Evolutionary conservation across 2,329 filamentous ascomycete genomes (phyloP).

Genomic region (Chaetomium globosum): DNA sequence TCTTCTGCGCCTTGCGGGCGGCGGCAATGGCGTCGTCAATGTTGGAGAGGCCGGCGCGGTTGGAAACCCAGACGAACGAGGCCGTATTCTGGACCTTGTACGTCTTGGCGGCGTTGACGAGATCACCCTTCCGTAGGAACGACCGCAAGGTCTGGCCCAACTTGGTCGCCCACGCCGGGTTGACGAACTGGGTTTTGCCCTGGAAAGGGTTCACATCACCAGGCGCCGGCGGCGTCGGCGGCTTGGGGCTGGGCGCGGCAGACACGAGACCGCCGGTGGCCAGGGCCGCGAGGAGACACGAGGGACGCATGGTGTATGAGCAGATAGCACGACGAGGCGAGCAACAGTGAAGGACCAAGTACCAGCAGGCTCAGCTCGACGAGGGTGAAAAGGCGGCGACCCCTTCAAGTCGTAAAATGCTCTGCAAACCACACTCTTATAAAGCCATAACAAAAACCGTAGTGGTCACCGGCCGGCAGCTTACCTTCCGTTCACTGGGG

Average conservation of each 20-base stretch:
- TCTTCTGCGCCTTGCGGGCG: slow-evolving; percentile 44
- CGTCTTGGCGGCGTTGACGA: slow-evolving; percentile 44
- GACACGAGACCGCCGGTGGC: slow-evolving; percentile 31
- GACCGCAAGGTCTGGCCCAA: slow-evolving; percentile 45
- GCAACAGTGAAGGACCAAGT: slow-evolving; percentile 9
- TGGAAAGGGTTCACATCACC: slow-evolving; percentile 48
- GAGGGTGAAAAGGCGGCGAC: not conserved
- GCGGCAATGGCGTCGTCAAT: slow-evolving; percentile 47
- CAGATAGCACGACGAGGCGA: not conserved
- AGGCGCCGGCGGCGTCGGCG: not conserved
- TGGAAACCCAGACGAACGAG: slow-evolving; percentile 51
- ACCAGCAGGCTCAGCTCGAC: not conserved
- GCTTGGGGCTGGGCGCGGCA: slow-evolving; percentile 27
- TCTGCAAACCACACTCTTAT: slow-evolving; percentile 8
- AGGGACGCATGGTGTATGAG: slow-evolving; percentile 29
- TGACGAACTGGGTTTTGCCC: slow-evolving; percentile 52
- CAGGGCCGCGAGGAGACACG: slow-evolving; percentile 31
- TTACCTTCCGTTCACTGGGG: slow-evolving; percentile 12
- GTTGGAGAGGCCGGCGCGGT: slow-evolving; percentile 42
- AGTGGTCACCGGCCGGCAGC: not conserved
- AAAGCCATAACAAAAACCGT: not conserved
- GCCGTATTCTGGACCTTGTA: slow-evolving; percentile 46
- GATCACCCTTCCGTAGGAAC: slow-evolving; percentile 45
- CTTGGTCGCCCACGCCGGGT: slow-evolving; percentile 49
- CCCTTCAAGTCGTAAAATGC: not conserved